A percentile compares a stretch with the other conserved stretches of the same genome.
Conservation (phyloP, 495 filamentous ascomycete genomes). For the Xylaria longipes region DNA sequence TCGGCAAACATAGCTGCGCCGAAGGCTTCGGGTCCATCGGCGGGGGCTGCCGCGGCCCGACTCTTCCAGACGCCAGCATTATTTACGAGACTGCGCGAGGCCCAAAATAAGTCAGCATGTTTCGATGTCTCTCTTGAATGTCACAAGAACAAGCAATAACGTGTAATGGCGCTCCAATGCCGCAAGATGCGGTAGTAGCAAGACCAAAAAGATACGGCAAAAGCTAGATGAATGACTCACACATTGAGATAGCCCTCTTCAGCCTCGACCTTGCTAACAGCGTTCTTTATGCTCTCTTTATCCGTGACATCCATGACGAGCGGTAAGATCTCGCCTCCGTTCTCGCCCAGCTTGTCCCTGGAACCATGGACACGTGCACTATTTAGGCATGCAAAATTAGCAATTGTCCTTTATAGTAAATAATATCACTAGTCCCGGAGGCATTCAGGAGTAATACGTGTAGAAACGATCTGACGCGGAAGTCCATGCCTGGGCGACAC, state of each 20-base stretch:
- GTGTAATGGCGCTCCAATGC: not conserved
- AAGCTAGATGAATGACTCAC: constrained; percentile 57
- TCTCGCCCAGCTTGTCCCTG: constrained; percentile 38
- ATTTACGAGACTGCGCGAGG: constrained; percentile 75
- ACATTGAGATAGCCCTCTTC: constrained; percentile 71
- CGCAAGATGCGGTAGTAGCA: constrained; percentile 19
- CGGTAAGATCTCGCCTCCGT: constrained; percentile 54
- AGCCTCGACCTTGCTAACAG: constrained; percentile 67
- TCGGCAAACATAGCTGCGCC: constrained; percentile 43
- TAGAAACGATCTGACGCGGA: not conserved
- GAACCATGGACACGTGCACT: constrained; percentile 49
- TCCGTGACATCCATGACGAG: constrained; percentile 78
- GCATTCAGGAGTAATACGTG: not conserved
- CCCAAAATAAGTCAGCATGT: not conserved
- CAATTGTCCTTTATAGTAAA: too few species aligned
- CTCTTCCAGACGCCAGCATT: constrained; percentile 74
- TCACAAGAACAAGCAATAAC: not conserved
- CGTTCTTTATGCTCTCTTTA: constrained; percentile 68
- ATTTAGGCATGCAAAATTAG: not conserved
- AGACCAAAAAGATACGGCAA: not conserved
- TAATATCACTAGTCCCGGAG: not conserved
- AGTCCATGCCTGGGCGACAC: too few species aligned
- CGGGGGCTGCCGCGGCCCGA: not conserved
- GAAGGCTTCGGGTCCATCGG: constrained; percentile 34
- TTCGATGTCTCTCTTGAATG: not conserved